Evolutionary conservation across 495 filamentous ascomycete species (phyloP), one percentile per base, ranked within the genome.

Genomic region (Penicillium alfredii): DNA sequence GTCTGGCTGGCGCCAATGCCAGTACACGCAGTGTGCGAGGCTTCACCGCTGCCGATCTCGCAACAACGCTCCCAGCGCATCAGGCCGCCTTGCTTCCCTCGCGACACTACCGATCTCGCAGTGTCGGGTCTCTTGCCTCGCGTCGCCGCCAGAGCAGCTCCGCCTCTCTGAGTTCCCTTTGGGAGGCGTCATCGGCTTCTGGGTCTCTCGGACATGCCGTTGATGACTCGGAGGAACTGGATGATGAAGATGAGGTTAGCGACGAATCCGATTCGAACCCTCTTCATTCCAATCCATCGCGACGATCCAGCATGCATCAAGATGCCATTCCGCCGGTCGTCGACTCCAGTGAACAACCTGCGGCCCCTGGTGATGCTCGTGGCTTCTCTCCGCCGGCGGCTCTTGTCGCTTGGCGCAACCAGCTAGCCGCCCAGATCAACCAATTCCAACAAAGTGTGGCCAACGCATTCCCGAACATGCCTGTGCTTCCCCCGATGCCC

Each of bases 351-450:
- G 54, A 60, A 36, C 44, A 56, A 43, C 38, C 55, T 27, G 38
- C 54, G 23, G 31, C 63, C 35, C 27, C 55, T 8, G 51, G 44
- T 9, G 50, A 63, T 45, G 51, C 50, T 15, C 55, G 53, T 17
- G 51, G 58, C 15, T 70, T 73, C 29, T 69, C 75, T 8, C 73
- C 81, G 13, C 69, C 75, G 2, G 75, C 81, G 11, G 71, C 81
- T 16, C 74, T 86, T 58, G 66, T 78, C 18, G 84, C 82, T 15
- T 80, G 86, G 72, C 76, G 81, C 39, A 83, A 90, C 34, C 81
- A 87, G 33, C 61, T 94, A 11, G 74, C 79, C 26, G 72, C 76
- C 3, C 88, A 92, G 49, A 75, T 92, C 47, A 82, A 90, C 34
- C 80, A 88, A 23, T 71, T 88, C 43, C 87, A 90, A 46, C 80